Evolutionary conservation across 176 grass and related monocot genomes (phyloP).

Genomic region (Triticum dicoccoides): DNA sequence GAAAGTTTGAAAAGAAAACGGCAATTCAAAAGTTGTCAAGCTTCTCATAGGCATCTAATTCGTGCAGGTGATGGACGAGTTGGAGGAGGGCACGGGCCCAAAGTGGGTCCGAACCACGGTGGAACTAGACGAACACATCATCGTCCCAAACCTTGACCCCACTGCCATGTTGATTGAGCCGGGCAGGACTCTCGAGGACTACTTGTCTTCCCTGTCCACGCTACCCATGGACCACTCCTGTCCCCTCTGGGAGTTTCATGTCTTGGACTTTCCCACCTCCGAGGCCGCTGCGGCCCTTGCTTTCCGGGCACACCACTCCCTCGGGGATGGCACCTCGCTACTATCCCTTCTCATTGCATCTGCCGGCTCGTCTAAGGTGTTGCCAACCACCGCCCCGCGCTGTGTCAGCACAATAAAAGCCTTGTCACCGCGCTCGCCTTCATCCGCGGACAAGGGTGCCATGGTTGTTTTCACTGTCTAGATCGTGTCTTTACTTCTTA

Average conservation of each 20-base stretch:
- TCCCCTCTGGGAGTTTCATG: constrained; percentile 78
- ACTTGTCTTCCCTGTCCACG: constrained; percentile 58
- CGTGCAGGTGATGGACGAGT: constrained; percentile 42
- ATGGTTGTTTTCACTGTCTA: constrained; percentile 15
- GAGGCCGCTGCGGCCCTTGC: constrained; percentile 40
- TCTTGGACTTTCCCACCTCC: constrained; percentile 74
- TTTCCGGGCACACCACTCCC: constrained; percentile 70
- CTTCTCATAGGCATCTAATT: not conserved
- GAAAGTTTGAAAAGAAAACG: too few relatives aligned
- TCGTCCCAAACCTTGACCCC: constrained; percentile 48
- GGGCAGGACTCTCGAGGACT: constrained; percentile 55
- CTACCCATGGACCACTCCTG: constrained; percentile 43
- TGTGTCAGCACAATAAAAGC: constrained; percentile 22
- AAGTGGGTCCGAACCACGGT: constrained; percentile 60
- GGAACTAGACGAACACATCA: constrained; percentile 55
- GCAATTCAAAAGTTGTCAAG: not conserved
- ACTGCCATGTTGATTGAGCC: constrained; percentile 6
- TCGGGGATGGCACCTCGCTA: constrained; percentile 81
- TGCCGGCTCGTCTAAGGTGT: constrained; percentile 42
- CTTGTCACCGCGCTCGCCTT: not conserved
- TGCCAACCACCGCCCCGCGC: not conserved
- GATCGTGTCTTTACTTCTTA: constrained; percentile 20
- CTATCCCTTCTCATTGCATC: constrained; percentile 76
- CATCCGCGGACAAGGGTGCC: not conserved
- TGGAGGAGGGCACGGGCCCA: constrained; percentile 7